Evolutionary conservation across 1,139 yeast genomes (phyloP).

Genomic region (Nakaseomyces nivariensis): DNA sequence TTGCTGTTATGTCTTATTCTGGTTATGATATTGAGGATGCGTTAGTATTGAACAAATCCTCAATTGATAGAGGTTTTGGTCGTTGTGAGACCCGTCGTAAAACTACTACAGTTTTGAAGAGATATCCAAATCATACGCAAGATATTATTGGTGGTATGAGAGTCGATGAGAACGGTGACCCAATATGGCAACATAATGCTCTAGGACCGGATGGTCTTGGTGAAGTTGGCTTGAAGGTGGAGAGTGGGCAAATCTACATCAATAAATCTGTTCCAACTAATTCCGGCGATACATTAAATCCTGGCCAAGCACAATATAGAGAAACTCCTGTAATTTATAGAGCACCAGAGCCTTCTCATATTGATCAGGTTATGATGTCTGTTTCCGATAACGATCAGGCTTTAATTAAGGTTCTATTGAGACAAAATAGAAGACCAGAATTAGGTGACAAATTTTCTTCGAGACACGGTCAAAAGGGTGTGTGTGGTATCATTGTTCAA

Average conservation of each 20-base stretch:
- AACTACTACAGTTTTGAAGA: conserved; percentile 77
- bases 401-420: conserved; percentile 74
- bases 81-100: conserved; percentile 96
- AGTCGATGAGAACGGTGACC: conserved; percentile 67
- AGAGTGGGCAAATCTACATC: conserved; percentile 87
- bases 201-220: conserved; percentile 95
- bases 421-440: conserved; percentile 97
- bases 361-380: conserved; percentile 96
- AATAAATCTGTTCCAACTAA: conserved; percentile 88
- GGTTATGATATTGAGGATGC: conserved; percentile 99
- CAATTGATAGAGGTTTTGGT: conserved; percentile 94
- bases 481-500: conserved; percentile 92
- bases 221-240: conserved; percentile 86
- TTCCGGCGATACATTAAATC: conserved; percentile 51
- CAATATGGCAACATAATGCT: conserved; percentile 77
- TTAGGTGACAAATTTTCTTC: conserved; percentile 95
- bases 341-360: conserved; percentile 91
- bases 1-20: conserved; percentile 97
- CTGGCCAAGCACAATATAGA: conserved; percentile 51
- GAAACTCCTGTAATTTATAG: conserved; percentile 88
- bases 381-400: conserved; percentile 94
- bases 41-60: conserved; percentile 80
- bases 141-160: conserved; percentile 89
- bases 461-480: conserved; percentile 98
- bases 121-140: conserved; percentile 88